Conservation (phyloP, 202 grass and related monocot species). For the Cymbopogon flexuosus region DNA sequence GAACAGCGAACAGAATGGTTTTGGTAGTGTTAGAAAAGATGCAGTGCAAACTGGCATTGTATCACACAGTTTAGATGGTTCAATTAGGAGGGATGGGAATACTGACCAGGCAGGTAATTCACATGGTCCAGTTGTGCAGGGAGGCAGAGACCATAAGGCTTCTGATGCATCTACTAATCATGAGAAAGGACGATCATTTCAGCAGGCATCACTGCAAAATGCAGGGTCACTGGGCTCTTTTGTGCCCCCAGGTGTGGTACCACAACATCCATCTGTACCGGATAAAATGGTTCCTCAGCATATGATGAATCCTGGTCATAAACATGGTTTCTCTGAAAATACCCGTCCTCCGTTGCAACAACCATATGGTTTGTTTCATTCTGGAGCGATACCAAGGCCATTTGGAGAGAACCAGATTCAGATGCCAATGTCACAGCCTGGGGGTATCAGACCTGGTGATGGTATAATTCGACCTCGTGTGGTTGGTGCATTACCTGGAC, state of each 20-base stretch:
- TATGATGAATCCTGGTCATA: constrained; percentile 36
- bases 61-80: constrained; percentile 30
- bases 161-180: constrained; percentile 28
- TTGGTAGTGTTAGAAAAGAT: constrained; percentile 37
- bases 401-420: constrained; percentile 43
- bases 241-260: constrained; percentile 30
- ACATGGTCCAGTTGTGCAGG: constrained; percentile 12
- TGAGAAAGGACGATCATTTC: constrained; percentile 29
- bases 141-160: constrained; percentile 27
- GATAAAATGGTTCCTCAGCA: constrained; percentile 43
- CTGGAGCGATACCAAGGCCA: constrained; percentile 40
- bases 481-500: constrained; percentile 39
- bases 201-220: constrained; percentile 31
- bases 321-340: constrained; percentile 46
- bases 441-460: constrained; percentile 35
- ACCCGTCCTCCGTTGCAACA: constrained; percentile 33
- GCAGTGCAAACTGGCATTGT: constrained; percentile 7
- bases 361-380: constrained; percentile 39
- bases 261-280: constrained; percentile 37
- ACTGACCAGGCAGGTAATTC: constrained; percentile 32
- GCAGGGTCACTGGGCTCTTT: constrained; percentile 24
- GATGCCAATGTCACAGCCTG: constrained; percentile 37
- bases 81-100: constrained; percentile 28
- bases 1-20: constrained; percentile 31
- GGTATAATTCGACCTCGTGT: constrained; percentile 37